Evolutionary conservation across 2,329 filamentous ascomycete genomes (phyloP).

Genomic region (Alternaria dauci): DNA sequence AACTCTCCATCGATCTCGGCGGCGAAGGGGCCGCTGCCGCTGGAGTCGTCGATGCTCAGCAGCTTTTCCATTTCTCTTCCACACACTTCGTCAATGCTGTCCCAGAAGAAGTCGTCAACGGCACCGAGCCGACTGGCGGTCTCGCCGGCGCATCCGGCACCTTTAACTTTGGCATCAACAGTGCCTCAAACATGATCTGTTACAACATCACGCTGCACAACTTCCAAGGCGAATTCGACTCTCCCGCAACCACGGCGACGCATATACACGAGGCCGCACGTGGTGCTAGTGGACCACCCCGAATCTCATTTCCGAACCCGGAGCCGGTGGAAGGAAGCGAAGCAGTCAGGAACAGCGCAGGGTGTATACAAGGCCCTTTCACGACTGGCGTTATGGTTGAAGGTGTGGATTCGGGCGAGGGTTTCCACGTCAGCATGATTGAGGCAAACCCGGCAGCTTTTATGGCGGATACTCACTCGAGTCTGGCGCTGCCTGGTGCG

Average conservation of each 20-base stretch:
- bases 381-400: conserved; percentile 49
- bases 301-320: conserved; percentile 47
- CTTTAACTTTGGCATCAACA: conserved; percentile 64
- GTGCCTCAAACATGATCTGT: conserved; percentile 53
- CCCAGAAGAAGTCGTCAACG: conserved; percentile 61
- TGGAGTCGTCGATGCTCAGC: conserved; percentile 16
- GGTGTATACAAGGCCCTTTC: conserved; percentile 38
- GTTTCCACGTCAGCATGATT: conserved; percentile 61
- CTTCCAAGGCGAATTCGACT: conserved; percentile 62
- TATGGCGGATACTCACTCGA: conserved; percentile 64
- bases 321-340: conserved; percentile 22
- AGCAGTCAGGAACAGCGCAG: conserved; percentile 31
- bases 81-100: conserved; percentile 59
- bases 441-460: conserved; percentile 61
- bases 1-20: conserved; percentile 32
- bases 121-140: conserved; percentile 54
- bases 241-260: conserved; percentile 62
- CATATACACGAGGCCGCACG: conserved; percentile 63
- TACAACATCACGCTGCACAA: conserved; percentile 62
- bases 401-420: conserved; percentile 57
- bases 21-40: conserved; percentile 7
- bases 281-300: conserved; percentile 60
- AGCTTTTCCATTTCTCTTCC: conserved; percentile 57
- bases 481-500: conserved; percentile 61
- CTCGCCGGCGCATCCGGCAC: conserved; percentile 56